Evolutionary conservation across 441 rosid genomes (phyloP).

Genomic region (Sinapis alba): DNA sequence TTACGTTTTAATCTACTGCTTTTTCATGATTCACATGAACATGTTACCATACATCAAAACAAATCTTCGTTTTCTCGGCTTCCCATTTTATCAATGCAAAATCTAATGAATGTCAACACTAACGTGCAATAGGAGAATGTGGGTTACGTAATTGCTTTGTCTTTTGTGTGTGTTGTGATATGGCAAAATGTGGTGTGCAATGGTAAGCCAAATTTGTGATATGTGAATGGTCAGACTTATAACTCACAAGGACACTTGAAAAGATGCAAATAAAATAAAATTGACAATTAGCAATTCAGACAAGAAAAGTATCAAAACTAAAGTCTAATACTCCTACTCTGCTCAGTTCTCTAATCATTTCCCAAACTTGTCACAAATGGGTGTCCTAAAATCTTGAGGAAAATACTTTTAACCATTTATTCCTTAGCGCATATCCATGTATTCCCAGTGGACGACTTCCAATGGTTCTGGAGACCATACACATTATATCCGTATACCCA

Average conservation of each 20-base stretch:
- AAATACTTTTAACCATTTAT: not conserved
- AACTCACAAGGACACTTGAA: slow-evolving; percentile 10
- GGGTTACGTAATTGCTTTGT: slow-evolving; percentile 20
- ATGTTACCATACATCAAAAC: not conserved
- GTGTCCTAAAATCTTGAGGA: not conserved
- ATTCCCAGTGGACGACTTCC: not conserved
- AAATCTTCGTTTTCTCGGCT: not conserved
- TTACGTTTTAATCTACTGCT: not conserved
- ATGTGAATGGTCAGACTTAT: slow-evolving; percentile 23
- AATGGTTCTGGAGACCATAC: not conserved
- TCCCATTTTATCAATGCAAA: not conserved
- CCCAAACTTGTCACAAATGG: not conserved
- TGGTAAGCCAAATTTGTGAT: slow-evolving; percentile 14
- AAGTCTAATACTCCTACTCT: not conserved
- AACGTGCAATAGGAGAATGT: slow-evolving; percentile 2
- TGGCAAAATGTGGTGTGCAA: slow-evolving; percentile 8
- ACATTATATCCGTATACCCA: not conserved
- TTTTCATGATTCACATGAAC: slow-evolving; percentile 7
- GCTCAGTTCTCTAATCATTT: not conserved
- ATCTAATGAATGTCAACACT: not conserved
- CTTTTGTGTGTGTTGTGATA: slow-evolving; percentile 2
- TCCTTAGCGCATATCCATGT: not conserved
- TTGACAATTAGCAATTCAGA: not conserved
- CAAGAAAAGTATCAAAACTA: not conserved
- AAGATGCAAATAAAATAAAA: not conserved